phyloP scores from a whole-genome alignment of 495 filamentous ascomycete species.

The Aspergillus steynii region DNA sequence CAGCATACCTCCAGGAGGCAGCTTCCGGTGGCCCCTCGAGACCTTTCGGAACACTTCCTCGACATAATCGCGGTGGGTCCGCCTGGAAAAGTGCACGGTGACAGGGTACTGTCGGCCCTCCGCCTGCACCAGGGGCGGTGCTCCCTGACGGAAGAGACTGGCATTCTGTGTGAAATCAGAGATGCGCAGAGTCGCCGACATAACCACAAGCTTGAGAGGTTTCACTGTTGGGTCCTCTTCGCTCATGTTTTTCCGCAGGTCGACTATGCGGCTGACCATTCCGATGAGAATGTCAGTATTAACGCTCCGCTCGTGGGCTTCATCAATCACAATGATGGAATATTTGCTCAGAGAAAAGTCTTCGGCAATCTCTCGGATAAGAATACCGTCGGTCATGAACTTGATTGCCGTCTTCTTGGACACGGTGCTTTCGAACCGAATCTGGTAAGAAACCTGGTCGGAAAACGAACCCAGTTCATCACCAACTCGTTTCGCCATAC shows the following conservation, averaged over 20 bases:
- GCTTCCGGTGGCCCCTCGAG: constrained; percentile 81
- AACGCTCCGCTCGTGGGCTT: constrained; percentile 95
- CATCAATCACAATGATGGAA: constrained; percentile 91
- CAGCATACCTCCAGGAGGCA: constrained; percentile 89
- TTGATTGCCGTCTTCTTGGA: constrained; percentile 89
- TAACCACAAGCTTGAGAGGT: constrained; percentile 92
- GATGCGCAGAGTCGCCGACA: constrained; percentile 92
- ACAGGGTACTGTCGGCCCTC: constrained; percentile 95
- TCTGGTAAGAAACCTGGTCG: constrained; percentile 85
- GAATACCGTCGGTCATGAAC: constrained; percentile 98
- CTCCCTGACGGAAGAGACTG: constrained; percentile 68
- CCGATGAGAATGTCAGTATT: constrained; percentile 98
- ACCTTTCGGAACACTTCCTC: constrained; percentile 89
- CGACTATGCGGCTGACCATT: constrained; percentile 90
- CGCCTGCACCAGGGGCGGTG: constrained; percentile 82
- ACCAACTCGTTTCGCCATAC: constrained; percentile 89
- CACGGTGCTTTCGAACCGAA: constrained; percentile 86
- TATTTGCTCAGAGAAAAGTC: constrained; percentile 94
- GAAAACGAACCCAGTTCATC: constrained; percentile 73
- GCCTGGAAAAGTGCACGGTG: constrained; percentile 82
- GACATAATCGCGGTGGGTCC: constrained; percentile 83
- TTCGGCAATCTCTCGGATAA: constrained; percentile 85
- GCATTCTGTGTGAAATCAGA: constrained; percentile 87
- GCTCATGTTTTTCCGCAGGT: constrained; percentile 66
- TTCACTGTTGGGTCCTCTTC: constrained; percentile 61